A percentile compares a stretch with the other conserved stretches of the same genome.
phyloP scores from a whole-genome alignment of 805 yeast species.

The Schwanniomyces yamadae region DNA sequence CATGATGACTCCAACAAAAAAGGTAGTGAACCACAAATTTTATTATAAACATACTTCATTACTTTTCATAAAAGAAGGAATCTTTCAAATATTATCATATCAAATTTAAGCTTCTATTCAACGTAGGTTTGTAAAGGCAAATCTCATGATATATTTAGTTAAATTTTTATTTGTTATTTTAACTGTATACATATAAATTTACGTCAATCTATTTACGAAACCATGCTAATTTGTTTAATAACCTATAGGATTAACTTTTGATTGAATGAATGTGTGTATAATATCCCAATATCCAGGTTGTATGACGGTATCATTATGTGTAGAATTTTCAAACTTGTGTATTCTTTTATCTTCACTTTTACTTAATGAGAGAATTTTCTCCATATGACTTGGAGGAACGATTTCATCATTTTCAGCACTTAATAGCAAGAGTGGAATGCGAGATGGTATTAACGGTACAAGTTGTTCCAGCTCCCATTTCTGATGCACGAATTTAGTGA shows the following conservation, averaged over 20 bases:
- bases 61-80: too few relatives aligned
- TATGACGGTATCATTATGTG: slow-evolving; percentile 80
- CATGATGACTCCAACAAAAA: slow-evolving; percentile 55
- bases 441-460: slow-evolving; percentile 48
- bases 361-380: slow-evolving; percentile 51
- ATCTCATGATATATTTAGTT: slow-evolving; percentile 1
- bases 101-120: too few relatives aligned
- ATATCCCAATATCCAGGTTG: slow-evolving; percentile 78
- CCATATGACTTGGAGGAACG: slow-evolving; percentile 87
- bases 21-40: slow-evolving; percentile 37
- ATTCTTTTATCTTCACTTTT: slow-evolving; percentile 52
- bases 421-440: slow-evolving; percentile 66
- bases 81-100: too few relatives aligned
- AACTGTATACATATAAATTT: slow-evolving; percentile 12
- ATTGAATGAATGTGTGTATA: slow-evolving; percentile 53
- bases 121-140: neutral
- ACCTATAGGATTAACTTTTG: slow-evolving; percentile 43
- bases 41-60: slow-evolving; percentile 21
- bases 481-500: slow-evolving; percentile 68
- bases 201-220: slow-evolving; percentile 10
- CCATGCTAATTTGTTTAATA: slow-evolving; percentile 13
- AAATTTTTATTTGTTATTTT: slow-evolving; percentile 6
- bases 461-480: slow-evolving; percentile 76
- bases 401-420: slow-evolving; percentile 82
- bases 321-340: slow-evolving; percentile 55